Evolutionary conservation across 352 stramenopile species (phyloP), one percentile per base, ranked within the genome.

Genomic region (Salisapilia sapeloensis): DNA sequence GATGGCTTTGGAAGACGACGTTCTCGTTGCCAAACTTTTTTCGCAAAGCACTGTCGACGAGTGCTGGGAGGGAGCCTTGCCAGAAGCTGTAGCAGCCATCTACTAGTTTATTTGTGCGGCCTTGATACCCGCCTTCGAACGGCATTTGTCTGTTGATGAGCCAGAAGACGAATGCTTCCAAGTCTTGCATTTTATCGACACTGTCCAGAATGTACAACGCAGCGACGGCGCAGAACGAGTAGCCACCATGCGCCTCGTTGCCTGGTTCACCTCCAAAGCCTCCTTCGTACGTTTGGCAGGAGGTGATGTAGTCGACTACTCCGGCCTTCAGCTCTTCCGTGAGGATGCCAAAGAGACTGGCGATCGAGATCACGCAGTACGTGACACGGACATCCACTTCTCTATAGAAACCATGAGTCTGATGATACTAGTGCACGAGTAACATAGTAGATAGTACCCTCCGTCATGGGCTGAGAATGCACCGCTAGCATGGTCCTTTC

Each of bases 71-170:
- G 11, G 83, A 86, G 9, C 93, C 94, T 46, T 98, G 87, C 93
- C 95, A 99, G 56, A 98, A 99, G n/a, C 84, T 97, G 54, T 99
- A 99, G 60, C 96, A 99, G 0, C 92, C 94, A 50, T 99, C 96
- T 8, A 99, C 96, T 3, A 99, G 61, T 51, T 99, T 99, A 66
- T 99, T 99, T 5, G 89, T 96, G 15, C 96, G 78, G 20, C 96
- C 96, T 33, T 89, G 74, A 56, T 84, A 89, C 0, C 79, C 82
- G 5, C 82, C 82, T 65, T 95, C 83, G 33, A 87, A 95, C 13
- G 57, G 49, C 81, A 97, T 97, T 59, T 99, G 94, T 11, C 92
- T 60, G 38, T 85, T 70, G 24, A 74, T 60, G 24, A 98, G 54
- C 93, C 93, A 99, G 37, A 69, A 53, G 5, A 86, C 51, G 24